Conservation (phyloP, 345 rosid genomes). For the Sonneratia alba region DNA sequence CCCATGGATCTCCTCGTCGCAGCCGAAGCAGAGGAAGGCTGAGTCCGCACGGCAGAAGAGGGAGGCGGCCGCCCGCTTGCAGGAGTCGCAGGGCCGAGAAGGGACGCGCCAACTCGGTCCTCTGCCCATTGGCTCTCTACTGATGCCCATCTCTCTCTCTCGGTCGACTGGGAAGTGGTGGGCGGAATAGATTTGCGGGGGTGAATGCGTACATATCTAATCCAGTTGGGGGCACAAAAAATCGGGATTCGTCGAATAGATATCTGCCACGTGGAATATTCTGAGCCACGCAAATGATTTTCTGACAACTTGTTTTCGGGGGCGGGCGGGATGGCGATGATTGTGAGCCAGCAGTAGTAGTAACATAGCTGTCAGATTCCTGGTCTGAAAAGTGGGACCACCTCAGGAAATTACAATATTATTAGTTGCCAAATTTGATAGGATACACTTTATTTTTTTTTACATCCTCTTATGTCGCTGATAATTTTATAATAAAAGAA, state of each 20-base stretch:
- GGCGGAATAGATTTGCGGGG: neutral
- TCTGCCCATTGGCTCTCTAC: neutral
- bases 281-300: neutral
- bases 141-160: neutral
- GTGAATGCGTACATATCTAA: neutral
- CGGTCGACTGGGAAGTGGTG: neutral
- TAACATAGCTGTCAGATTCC: neutral
- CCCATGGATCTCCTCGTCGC: conserved; percentile 24
- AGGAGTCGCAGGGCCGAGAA: conserved; percentile 28
- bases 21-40: conserved; percentile 27
- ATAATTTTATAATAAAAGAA: too few relatives aligned
- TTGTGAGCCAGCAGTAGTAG: too few relatives aligned
- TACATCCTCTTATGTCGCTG: too few relatives aligned
- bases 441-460: too few relatives aligned
- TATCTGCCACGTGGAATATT: neutral
- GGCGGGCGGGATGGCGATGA: neutral
- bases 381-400: neutral
- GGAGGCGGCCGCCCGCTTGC: conserved; percentile 23
- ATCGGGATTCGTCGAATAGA: neutral
- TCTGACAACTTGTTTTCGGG: neutral
- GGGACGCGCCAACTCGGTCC: conserved; percentile 11
- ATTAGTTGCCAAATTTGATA: too few relatives aligned
- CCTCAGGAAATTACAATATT: neutral
- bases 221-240: neutral
- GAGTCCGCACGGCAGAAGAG: conserved; percentile 27